Evolutionary conservation across 2,329 filamentous ascomycete genomes (phyloP).

Genomic region (Dothistroma pini): DNA sequence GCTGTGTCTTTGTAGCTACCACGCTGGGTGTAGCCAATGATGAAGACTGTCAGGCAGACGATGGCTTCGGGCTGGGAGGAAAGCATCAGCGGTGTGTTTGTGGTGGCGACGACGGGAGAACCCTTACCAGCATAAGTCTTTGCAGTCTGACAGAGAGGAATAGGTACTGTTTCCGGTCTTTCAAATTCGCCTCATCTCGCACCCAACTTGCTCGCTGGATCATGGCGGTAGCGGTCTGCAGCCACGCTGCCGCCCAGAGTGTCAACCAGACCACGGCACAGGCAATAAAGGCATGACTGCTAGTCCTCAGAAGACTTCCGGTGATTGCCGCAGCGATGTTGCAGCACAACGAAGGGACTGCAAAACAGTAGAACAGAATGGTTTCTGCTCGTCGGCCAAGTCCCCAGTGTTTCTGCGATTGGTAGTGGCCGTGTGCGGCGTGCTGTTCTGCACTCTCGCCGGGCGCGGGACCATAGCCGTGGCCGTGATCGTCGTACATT

Average conservation of each 20-base stretch:
- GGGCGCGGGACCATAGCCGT: slow-evolving; percentile 19
- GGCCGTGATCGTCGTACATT: slow-evolving; percentile 14
- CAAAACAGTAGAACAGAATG: slow-evolving; percentile 31
- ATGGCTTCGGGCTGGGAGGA: slow-evolving; percentile 29
- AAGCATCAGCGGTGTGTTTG: slow-evolving; percentile 3
- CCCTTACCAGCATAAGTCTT: slow-evolving; percentile 30
- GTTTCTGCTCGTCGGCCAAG: slow-evolving; percentile 25
- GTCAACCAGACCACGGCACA: slow-evolving; percentile 27
- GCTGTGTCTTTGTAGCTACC: slow-evolving; percentile 26
- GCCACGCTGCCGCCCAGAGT: slow-evolving; percentile 33
- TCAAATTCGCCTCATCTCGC: slow-evolving; percentile 32
- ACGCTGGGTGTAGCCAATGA: slow-evolving; percentile 32
- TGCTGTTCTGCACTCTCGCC: slow-evolving; percentile 32
- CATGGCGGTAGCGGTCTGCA: slow-evolving; percentile 34
- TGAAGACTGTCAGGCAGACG: slow-evolving; percentile 32
- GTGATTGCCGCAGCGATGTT: slow-evolving; percentile 30
- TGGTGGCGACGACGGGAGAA: no score
- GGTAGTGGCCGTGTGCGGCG: slow-evolving; percentile 24
- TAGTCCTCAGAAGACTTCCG: slow-evolving; percentile 22
- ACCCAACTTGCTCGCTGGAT: slow-evolving; percentile 35
- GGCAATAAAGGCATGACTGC: slow-evolving; percentile 26
- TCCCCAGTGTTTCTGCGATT: slow-evolving; percentile 30
- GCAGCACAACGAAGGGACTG: slow-evolving; percentile 28
- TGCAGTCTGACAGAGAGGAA: slow-evolving; percentile 33
- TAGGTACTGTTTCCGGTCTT: slow-evolving; percentile 32